Conservation (phyloP, 257 asterid species). For the Thymus quinquecostatus region DNA sequence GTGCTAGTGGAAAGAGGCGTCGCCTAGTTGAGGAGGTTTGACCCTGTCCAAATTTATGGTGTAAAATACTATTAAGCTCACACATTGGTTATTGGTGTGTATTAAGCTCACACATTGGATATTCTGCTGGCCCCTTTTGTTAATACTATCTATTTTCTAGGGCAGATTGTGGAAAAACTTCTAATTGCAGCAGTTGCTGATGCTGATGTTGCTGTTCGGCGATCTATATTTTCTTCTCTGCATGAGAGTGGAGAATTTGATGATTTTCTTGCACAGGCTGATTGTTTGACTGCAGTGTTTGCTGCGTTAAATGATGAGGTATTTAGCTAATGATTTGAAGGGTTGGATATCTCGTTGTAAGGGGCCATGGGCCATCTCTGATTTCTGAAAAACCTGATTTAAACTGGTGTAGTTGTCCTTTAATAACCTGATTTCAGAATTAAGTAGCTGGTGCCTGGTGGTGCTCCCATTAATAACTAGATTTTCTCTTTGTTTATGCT, state of each 20-base stretch:
- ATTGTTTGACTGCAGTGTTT: constrained; percentile 93
- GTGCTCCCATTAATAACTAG: constrained; percentile 5
- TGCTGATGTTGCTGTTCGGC: constrained; percentile 90
- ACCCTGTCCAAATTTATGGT: constrained; percentile 21
- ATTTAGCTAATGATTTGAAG: constrained; percentile 27
- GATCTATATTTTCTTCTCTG: constrained; percentile 79
- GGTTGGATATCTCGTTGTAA: constrained; percentile 23
- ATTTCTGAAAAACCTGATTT: not conserved
- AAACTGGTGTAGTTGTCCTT: constrained; percentile 19
- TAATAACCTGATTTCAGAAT: constrained; percentile 10
- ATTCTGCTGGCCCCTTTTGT: constrained; percentile 18
- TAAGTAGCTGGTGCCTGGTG: constrained; percentile 12
- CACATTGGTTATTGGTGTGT: too few relatives aligned
- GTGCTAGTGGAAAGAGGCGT: constrained; percentile 89
- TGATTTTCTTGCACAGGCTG: constrained; percentile 95
- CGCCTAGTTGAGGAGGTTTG: constrained; percentile 96
- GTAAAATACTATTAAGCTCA: not conserved
- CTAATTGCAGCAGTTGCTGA: constrained; percentile 96
- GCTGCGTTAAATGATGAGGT: constrained; percentile 99
- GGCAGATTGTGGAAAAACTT: constrained; percentile 92
- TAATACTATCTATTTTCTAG: constrained; percentile 17
- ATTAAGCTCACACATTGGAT: not conserved
- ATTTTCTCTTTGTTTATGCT: constrained; percentile 13
- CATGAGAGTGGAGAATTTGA: constrained; percentile 83
- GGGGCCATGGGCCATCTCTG: not conserved